Conservation (phyloP, 2,329 filamentous ascomycete genomes). For the Neospermospora avenae region DNA sequence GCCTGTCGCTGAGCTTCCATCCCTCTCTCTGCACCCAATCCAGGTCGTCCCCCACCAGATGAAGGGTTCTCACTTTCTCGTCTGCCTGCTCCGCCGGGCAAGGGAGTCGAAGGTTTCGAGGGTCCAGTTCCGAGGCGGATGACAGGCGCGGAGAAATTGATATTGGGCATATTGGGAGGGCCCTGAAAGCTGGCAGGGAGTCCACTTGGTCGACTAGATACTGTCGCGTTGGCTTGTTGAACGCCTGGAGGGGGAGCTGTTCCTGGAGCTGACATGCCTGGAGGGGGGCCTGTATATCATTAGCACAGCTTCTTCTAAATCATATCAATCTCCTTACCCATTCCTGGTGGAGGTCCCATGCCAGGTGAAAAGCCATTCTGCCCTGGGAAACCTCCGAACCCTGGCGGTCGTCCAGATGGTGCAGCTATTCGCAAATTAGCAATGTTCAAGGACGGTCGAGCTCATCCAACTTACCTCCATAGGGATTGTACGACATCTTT, state of each 20-base stretch:
- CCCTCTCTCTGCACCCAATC: constrained; percentile 40
- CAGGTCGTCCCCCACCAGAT: constrained; percentile 39
- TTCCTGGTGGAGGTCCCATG: constrained; percentile 75
- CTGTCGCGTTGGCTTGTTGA: constrained; percentile 68
- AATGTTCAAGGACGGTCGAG: not conserved
- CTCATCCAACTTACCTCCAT: constrained; percentile 31
- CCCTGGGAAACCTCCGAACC: constrained; percentile 68
- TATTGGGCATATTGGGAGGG: constrained; percentile 89
- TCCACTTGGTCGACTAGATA: constrained; percentile 75
- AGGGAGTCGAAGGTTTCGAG: constrained; percentile 52
- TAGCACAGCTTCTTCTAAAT: constrained; percentile 11
- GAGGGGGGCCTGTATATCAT: constrained; percentile 59
- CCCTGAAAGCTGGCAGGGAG: constrained; percentile 84
- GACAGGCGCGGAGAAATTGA: constrained; percentile 96
- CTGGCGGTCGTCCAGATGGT: constrained; percentile 69
- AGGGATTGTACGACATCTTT: constrained; percentile 37
- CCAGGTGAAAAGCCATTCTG: constrained; percentile 55
- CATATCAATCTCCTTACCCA: constrained; percentile 56
- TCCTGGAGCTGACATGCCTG: constrained; percentile 80
- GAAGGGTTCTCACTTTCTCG: constrained; percentile 44
- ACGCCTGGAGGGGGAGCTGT: constrained; percentile 76
- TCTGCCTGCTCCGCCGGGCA: constrained; percentile 41
- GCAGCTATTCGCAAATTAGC: constrained; percentile 29
- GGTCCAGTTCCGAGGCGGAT: constrained; percentile 84
- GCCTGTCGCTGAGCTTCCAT: constrained; percentile 65